Base-by-base conservation (phyloP, 176 grass and related monocot genomes). In the Poa annua region DNA sequence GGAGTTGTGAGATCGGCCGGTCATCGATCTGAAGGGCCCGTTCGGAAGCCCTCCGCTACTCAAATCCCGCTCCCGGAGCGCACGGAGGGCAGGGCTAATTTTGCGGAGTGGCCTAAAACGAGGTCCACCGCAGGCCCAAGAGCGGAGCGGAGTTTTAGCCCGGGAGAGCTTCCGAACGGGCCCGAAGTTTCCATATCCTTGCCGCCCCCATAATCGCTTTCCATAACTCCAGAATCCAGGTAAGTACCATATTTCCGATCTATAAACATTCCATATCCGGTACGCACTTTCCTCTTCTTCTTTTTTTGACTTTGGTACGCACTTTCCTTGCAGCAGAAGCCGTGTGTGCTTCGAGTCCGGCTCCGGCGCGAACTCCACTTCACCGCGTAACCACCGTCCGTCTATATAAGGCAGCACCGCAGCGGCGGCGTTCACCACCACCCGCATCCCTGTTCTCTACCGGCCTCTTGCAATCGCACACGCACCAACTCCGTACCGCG, bases 391-490 rank as follows among this genome's bases (percentile, higher is more conserved):
- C 60, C 26, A 63, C 25, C 13, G 60, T 63, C 60, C 60, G 13
- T 63, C 65, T 71, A 79, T 62, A 86, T 49, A 74, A 56, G 45
- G 83, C 75, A 65, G 19, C 56, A 16, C 29, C 29, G 47, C 34
- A 26, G 22, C 84, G 4, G 57, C 67, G n/a, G 51, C 16, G 25
- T 13, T 29, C 57, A 26, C 57, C 22, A 61, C 34, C 54, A 52
- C 39, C 45, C 24, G 50, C 69, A 26, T 54, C 49, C 62, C 4
- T 11, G 5, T 26, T 61, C 57, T 60, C n/a, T 5, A 25, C 56
- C 56, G 56, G n/a, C 59, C 59, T 60, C 56, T 62, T 24, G 24
- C 11, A 3, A 63, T 63, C 60, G 12, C 34, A 10, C 16, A 69
- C 36, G 36, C 20, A 29, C 45, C 26, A 47, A 9, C 54, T 50